phyloP scores from a whole-genome alignment of 1,284 basidiomycete genomes.

The Ustilago cynodontis region DNA sequence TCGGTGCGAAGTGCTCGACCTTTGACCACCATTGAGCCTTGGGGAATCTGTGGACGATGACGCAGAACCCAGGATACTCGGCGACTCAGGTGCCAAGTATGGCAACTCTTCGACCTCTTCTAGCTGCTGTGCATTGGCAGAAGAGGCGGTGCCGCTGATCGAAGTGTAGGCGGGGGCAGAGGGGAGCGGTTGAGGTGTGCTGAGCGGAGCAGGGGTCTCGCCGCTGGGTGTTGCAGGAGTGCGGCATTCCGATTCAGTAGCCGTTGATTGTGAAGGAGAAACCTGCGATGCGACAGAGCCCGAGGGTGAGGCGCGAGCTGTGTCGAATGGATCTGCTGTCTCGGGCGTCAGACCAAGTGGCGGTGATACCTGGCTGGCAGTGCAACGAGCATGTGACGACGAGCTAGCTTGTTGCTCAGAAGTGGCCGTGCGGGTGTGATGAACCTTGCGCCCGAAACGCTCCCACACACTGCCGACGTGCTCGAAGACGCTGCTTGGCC shows the following conservation, averaged over 20 bases:
- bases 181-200: constrained; percentile 32
- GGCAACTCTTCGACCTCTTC: constrained; percentile 45
- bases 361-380: constrained; percentile 36
- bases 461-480: constrained; percentile 62
- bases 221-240: constrained; percentile 28
- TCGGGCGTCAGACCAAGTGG: constrained; percentile 31
- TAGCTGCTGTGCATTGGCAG: constrained; percentile 3
- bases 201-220: constrained; percentile 20
- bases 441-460: constrained; percentile 57
- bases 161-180: constrained; percentile 35
- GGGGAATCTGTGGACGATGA: constrained; percentile 14
- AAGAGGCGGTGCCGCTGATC: background rate
- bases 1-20: constrained; percentile 19
- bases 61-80: background rate
- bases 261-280: constrained; percentile 36
- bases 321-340: constrained; percentile 16
- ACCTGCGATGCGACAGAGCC: constrained; percentile 33
- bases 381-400: constrained; percentile 20
- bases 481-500: constrained; percentile 63
- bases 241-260: constrained; percentile 39
- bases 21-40: constrained; percentile 15
- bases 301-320: constrained; percentile 23
- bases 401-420: constrained; percentile 37
- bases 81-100: constrained; percentile 37
- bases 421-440: constrained; percentile 37